Conservation (phyloP, 192 early-diverging fungal genomes). For the Gonapodya prolifera region DNA sequence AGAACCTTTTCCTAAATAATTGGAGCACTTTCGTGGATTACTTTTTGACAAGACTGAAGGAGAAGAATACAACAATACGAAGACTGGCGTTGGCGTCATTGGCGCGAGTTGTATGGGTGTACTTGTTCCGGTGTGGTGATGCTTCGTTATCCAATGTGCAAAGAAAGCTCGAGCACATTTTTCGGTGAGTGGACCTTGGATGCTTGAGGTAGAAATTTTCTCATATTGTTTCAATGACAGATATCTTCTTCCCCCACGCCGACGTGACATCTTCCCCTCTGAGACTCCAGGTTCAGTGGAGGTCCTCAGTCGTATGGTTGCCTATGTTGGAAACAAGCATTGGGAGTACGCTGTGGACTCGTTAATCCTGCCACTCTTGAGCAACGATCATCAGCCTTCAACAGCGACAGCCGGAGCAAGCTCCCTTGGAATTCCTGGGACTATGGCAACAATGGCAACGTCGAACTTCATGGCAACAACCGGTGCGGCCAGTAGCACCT, state of each 20-base stretch:
- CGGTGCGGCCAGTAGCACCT: not conserved
- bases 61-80: conserved; percentile 18
- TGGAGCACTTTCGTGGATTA: conserved; percentile 56
- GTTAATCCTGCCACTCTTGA: conserved; percentile 50
- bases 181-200: conserved; percentile 16
- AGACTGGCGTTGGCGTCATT: conserved; percentile 66
- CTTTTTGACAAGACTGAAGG: conserved; percentile 11
- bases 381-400: conserved; percentile 27
- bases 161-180: conserved; percentile 20
- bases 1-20: conserved; percentile 75
- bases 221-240: conserved; percentile 13
- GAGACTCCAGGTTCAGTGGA: conserved; percentile 43
- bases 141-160: conserved; percentile 18
- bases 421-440: not conserved
- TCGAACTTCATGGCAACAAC: not conserved
- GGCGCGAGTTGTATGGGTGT: conserved; percentile 80
- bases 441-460: not conserved
- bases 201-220: not conserved
- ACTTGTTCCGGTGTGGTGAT: conserved; percentile 81
- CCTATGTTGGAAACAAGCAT: conserved; percentile 46
- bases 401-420: not conserved
- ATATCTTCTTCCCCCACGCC: conserved; percentile 47
- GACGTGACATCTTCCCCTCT: conserved; percentile 37
- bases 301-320: conserved; percentile 56
- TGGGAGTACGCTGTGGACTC: conserved; percentile 57